Base-by-base conservation (phyloP, 2,329 filamentous ascomycete species). In the Colletotrichum gloeosporioides region DNA sequence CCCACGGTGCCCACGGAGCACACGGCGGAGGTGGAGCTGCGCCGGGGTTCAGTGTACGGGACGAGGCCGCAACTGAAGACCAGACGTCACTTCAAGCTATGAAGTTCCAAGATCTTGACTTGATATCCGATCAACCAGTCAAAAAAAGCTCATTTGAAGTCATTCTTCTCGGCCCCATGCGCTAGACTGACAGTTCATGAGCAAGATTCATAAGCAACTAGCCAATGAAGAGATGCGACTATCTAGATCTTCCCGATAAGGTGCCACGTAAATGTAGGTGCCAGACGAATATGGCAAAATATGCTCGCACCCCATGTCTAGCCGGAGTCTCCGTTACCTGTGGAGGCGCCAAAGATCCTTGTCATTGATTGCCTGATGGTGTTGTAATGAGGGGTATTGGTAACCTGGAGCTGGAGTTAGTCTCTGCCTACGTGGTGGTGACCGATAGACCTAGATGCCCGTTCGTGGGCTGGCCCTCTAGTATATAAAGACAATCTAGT, bases 61-160 rank as follows among this genome's bases (percentile, higher is more conserved):
- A 27, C 25, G 13, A 10, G 15, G 55, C 25, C 13, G 27, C 55
- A 36, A 32, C 59, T 32, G 31, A 25, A 22, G 29, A 62, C 29
- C 18, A 62, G 31, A 31, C 31, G n/a, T 32, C 18, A 32, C 3
- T 8, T 2, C n/a, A 62, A 32, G 59, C 59, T 49, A 8, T 49
- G 44, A 49, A 6, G 1, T 12, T 12, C n/a, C 1, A 0, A 22
- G 44, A 22, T 22, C 0, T 49, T 12, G 44, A 49, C 44, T 13
- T 49, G n/a, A 22, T 10, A 2, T 49, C 6, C 44, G 44, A 8
- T 22, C 44, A 49, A 49, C 44, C n/a, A 49, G 18, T 49, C 9
- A 22, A 49, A 53, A 44, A 53, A 22, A 22, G 44, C n/a, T 53
- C n/a, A 22, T 22, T 53, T 13, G 0, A 53, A 13, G n/a, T 1